Evolutionary conservation across 2,329 filamentous ascomycete genomes (phyloP), one percentile per base, ranked within the genome.

Genomic region (Leptosphaerulina australis): DNA sequence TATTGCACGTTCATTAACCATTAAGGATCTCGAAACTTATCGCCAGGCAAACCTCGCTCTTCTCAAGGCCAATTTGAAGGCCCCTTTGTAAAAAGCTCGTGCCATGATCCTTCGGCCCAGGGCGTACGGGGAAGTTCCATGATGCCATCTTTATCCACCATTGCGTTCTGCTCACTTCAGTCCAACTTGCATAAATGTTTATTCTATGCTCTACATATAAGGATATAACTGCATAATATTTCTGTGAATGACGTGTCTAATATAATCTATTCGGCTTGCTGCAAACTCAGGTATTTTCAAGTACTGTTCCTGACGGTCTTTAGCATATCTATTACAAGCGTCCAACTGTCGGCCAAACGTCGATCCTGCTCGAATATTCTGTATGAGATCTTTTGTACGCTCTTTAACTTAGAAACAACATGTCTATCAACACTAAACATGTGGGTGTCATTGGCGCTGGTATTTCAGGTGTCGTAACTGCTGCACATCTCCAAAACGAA

Each of bases 381-480:
- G 12, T 17, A 9, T 38, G 24, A 31, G n/a, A 33, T 39, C 9
- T 11, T 14, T 31, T 18, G 2, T 15, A 14, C 14, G 3, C 17
- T 1, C 4, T 4, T 11, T 12, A 2, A 15, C 3, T 1, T 30
- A 10, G 4, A 6, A 3, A 18, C 8, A 10, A 5, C 14, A 67
- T 67, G 60, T 26, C 57, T 21, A 36, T 45, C n/a, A 39, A 43
- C n/a, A 43, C 49, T 4, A 61, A 57, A 35, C 54, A 54, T 14
- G 65, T 70, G 24, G 70, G 69, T 20, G 64, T 74, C 5, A 69
- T 74, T 25, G 71, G 71, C 2, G 69, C 69, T 29, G 71, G 71
- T 4, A 68, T 74, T 6, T 72, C 70, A 37, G 71, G 71, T 35
- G 60, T 73, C 3, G 64, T 65, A 9, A 60, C 70, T 26, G 70